Evolutionary conservation across 1,284 basidiomycete genomes (phyloP), one percentile per base, ranked within the genome.

Genomic region (Laetiporus sulphureus): DNA sequence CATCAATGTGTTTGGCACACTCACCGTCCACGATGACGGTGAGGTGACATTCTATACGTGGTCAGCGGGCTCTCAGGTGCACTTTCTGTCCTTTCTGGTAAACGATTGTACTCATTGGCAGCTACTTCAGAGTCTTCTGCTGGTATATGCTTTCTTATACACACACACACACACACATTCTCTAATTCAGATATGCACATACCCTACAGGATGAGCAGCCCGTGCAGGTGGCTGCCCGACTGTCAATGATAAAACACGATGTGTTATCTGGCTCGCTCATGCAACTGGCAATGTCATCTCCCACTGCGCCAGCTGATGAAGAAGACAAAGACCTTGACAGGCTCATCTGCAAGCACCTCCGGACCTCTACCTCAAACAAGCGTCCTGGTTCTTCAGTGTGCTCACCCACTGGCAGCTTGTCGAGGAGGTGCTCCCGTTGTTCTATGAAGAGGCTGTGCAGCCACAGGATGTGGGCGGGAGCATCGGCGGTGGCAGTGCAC

Each of bases 311-410:
- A 41, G 57, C 38, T 54, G 60, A 45, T 11, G 21, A 47, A 18
- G 44, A 35, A 22, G 49, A 45, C 33, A 41, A 6, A 35, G 70
- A 72, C 45, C 52, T 79, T 11, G 62, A 73, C 38, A 64, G 65
- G 33, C 63, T 81, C 34, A 53, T 75, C 15, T 57, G 64, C 19
- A 55, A 59, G 8, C 71, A 73, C 54, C 65, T 86, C 1, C 83
- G 83, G 69, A 75, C 19, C 66, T 83, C 11, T 86, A 86, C 57
- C 69, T 85, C 36, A 76, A 80, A 20, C 77, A 81, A 52, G 79
- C 81, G 2, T 78, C 80, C 0, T 86, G 83, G 83, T 83, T 85
- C 56, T 84, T 83, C 47, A 78, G 80, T 22, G 77, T 80, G 0
- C 73, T 84, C 21, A 77, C 77, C 2, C 63, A 66, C 29, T 64